Percentiles rank a stretch among this genome's conserved stretches.
Conservation (phyloP, 352 stramenopile species). For the Phytophthora cactorum region DNA sequence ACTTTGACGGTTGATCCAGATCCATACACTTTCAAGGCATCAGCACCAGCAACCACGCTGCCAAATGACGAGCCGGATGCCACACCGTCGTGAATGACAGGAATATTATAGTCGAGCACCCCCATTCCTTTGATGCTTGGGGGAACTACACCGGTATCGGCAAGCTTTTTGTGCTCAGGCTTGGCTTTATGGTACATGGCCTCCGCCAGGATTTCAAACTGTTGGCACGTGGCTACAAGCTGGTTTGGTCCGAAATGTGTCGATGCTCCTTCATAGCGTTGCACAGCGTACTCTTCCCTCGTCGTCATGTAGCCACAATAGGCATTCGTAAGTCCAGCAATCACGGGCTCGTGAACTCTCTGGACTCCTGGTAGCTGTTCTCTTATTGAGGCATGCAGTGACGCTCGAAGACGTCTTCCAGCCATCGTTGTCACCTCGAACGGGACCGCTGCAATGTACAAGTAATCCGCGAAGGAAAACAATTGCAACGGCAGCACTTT, state of each 20-base stretch:
- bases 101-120: slow-evolving; percentile 76
- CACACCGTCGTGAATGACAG: slow-evolving; percentile 75
- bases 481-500: slow-evolving; percentile 77
- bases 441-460: slow-evolving; percentile 75
- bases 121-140: slow-evolving; percentile 69
- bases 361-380: slow-evolving; percentile 17
- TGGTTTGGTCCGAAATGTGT: slow-evolving; percentile 91
- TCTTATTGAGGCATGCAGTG: slow-evolving; percentile 41
- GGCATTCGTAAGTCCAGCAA: slow-evolving; percentile 81
- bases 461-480: slow-evolving; percentile 56
- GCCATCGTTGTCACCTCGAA: slow-evolving; percentile 91
- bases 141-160: slow-evolving; percentile 27
- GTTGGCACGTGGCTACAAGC: slow-evolving; percentile 75
- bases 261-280: slow-evolving; percentile 90
- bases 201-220: slow-evolving; percentile 73
- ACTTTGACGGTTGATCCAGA: slow-evolving; percentile 59
- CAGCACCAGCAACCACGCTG: slow-evolving; percentile 47
- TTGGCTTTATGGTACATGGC: slow-evolving; percentile 33
- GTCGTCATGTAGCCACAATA: slow-evolving; percentile 90
- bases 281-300: slow-evolving; percentile 84
- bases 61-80: slow-evolving; percentile 55
- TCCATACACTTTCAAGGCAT: slow-evolving; percentile 51
- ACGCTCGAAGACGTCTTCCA: slow-evolving; percentile 61
- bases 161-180: slow-evolving; percentile 2
- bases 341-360: slow-evolving; percentile 54